Conservation (phyloP, 768 basidiomycete genomes). For the Trametopsis cervina region DNA sequence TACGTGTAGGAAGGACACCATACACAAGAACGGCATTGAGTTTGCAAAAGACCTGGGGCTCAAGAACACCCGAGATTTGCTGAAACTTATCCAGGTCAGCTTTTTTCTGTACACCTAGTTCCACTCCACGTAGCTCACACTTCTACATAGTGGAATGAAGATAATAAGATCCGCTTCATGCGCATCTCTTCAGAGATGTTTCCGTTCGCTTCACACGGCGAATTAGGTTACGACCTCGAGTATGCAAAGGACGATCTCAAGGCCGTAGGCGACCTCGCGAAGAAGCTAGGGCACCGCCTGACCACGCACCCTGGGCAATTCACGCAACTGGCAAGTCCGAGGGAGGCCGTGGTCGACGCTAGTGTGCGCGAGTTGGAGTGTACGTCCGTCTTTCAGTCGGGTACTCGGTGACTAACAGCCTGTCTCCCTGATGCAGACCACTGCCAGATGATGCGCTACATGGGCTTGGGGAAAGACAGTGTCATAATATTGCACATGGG, state of each 20-base stretch:
- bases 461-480: conserved; percentile 76
- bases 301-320: conserved; percentile 89
- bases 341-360: conserved; percentile 62
- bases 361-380: conserved; percentile 73
- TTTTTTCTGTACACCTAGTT: not conserved
- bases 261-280: conserved; percentile 39
- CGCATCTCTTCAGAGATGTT: conserved; percentile 90
- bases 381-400: conserved; percentile 14
- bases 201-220: conserved; percentile 80
- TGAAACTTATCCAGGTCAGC: conserved; percentile 54
- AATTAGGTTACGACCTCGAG: conserved; percentile 74
- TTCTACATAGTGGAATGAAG: conserved; percentile 73
- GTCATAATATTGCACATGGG: conserved; percentile 84
- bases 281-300: conserved; percentile 48
- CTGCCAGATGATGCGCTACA: conserved; percentile 77
- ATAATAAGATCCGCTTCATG: conserved; percentile 80
- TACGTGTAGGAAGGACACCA: conserved; percentile 58
- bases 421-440: too few relatives aligned
- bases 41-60: conserved; percentile 77
- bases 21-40: conserved; percentile 70
- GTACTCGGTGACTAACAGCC: too few relatives aligned
- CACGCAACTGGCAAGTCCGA: conserved; percentile 77
- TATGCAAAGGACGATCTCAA: conserved; percentile 57
- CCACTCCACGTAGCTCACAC: conserved; percentile 3
- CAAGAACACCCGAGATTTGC: conserved; percentile 67